These are phyloP conservation scores for Arctium lappa DNA, from an alignment of 129 eudicot genomes.

Conservation along the genomic window DNA sequence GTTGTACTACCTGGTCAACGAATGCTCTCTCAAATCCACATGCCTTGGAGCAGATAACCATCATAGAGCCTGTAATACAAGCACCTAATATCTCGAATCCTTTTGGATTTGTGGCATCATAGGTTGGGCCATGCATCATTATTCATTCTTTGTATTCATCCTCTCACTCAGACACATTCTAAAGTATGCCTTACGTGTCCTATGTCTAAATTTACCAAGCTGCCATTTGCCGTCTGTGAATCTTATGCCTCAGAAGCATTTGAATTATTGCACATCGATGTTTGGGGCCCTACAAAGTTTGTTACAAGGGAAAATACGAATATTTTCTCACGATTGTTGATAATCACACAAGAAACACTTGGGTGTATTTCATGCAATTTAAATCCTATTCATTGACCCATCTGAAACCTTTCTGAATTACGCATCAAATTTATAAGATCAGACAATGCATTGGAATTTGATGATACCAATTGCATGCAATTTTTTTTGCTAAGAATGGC, in stretches of 20 bases:
- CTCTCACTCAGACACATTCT: too few species aligned
- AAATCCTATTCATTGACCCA: not conserved
- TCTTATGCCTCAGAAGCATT: not conserved
- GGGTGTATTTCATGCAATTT: too few species aligned
- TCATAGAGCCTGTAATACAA: too few species aligned
- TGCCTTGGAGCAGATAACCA: too few species aligned
- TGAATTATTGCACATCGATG: not conserved
- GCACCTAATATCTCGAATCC: too few species aligned
- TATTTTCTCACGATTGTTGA: not conserved
- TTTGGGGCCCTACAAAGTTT: not conserved
- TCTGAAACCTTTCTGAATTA: not conserved
- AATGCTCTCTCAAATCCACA: too few species aligned
- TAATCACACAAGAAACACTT: too few species aligned
- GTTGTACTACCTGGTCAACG: too few species aligned
- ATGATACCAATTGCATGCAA: not conserved
- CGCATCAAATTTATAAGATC: not conserved
- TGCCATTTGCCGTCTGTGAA: not conserved
- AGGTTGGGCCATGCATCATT: too few species aligned
- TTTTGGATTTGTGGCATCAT: too few species aligned
- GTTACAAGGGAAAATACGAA: not conserved
- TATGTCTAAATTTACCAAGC: not conserved
- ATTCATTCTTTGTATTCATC: too few species aligned
- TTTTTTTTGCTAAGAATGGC: not conserved
- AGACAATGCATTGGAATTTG: not conserved
- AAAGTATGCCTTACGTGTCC: not conserved